Conservation (phyloP, 2,329 filamentous ascomycete genomes). For the Colletotrichum tabaci region DNA sequence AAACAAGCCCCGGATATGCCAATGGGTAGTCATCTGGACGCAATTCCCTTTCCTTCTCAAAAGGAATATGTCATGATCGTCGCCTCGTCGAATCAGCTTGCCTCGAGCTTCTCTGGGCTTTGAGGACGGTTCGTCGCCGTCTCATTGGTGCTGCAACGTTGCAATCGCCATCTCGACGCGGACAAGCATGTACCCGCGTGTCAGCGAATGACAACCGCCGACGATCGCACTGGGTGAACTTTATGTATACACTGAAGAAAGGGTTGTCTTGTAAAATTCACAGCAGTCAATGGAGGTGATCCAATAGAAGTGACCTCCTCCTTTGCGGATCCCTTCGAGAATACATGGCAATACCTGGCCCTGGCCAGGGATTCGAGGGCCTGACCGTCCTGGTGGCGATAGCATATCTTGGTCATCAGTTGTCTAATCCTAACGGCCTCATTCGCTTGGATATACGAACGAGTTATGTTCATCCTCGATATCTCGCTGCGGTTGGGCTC, state of each 20-base stretch:
- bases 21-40: not conserved
- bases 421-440: not conserved
- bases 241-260: constrained; percentile 4
- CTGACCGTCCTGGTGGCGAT: not conserved
- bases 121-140: constrained; percentile 24
- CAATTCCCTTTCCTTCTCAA: not conserved
- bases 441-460: constrained; percentile 4
- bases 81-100: constrained; percentile 25
- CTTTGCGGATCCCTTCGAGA: too few relatives aligned
- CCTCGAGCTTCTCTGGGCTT: constrained; percentile 1
- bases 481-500: not conserved
- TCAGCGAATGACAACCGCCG: constrained; percentile 26
- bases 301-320: too few relatives aligned
- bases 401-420: not conserved
- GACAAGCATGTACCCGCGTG: constrained; percentile 17
- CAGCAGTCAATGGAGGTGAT: not conserved
- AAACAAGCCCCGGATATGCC: not conserved
- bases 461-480: not conserved
- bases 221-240: not conserved
- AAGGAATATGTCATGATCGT: constrained; percentile 24
- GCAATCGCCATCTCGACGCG: constrained; percentile 34
- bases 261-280: not conserved
- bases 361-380: not conserved
- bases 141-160: constrained; percentile 41
- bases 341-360: too few relatives aligned